Base-by-base conservation (phyloP, 2,329 filamentous ascomycete species). In the Aspergillus texensis region DNA sequence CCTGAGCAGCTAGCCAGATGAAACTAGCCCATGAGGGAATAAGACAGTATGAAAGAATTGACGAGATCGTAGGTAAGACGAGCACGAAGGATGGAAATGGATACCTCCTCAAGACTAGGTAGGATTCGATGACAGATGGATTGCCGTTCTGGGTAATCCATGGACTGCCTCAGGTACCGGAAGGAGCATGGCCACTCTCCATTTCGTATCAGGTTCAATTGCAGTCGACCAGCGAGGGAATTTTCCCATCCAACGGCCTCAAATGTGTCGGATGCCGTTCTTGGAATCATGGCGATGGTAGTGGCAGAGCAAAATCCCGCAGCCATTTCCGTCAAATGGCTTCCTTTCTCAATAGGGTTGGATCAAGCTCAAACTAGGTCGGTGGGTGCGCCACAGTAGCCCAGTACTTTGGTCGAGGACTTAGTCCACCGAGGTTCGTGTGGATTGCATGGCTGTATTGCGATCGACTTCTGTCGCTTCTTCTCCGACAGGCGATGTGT, bases 321-420 rank as follows among this genome's bases (percentile, higher is more conserved):
- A 55, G n/a, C 34, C 52, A 39, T 55, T 55, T 55, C 34, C 52
- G 48, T 55, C 52, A 21, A n/a, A 39, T 26, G 32, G 24, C 36
- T 39, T n/a, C n/a, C 6, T 24, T 39, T 30, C 46, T 36, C 12
- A 9, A 16, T 55, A 6, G 16, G 32, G 34, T 55, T 55, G 32
- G 32, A 55, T 55, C 52, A 55, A 55, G 52, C 52, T 55, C 52
- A 55, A 12, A 55, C 26, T 55, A 55, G 32, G 30, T 55, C 11
- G 21, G 32, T 39, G 21, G n/a, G n/a, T 36, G 12, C 52, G 52
- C 52, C 30, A 54, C 30, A 54, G 24, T 36, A 28, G 16, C 9
- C 52, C 32, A 39, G 32, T 39, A 39, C 52, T 36, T 36, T 36
- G 30, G 52, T 55, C 48, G 48, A 53, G 48, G 28, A 32, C 28